A percentile compares a stretch with the other conserved stretches of the same genome.
These are phyloP conservation scores for Gymnopilus junonius DNA, from an alignment of 768 basidiomycete species.

Conservation along the genomic window DNA sequence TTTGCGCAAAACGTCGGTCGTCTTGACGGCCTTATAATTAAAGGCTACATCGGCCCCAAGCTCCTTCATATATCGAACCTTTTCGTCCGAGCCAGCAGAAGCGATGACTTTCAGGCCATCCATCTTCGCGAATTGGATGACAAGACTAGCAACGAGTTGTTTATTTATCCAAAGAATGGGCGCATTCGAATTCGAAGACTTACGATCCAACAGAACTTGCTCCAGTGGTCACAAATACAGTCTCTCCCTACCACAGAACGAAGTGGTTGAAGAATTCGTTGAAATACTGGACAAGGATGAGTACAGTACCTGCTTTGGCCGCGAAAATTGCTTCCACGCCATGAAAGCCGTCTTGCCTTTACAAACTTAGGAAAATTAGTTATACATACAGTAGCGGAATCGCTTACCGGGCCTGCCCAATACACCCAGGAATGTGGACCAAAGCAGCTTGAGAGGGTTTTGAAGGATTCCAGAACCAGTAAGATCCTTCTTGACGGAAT, in stretches of 20 bases:
- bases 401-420: conserved; percentile 58
- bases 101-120: conserved; percentile 71
- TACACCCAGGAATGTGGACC: conserved; percentile 52
- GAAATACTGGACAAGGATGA: neutral
- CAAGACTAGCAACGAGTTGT: conserved; percentile 32
- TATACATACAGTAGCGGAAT: neutral
- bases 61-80: conserved; percentile 61
- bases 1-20: conserved; percentile 51
- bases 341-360: conserved; percentile 43
- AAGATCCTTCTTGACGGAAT: conserved; percentile 33
- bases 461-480: conserved; percentile 31
- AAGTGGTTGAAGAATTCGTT: neutral
- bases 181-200: conserved; percentile 19
- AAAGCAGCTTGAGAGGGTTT: conserved; percentile 50
- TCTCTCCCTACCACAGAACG: conserved; percentile 37
- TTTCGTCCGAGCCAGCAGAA: conserved; percentile 72
- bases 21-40: conserved; percentile 71
- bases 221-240: conserved; percentile 44
- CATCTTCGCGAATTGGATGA: conserved; percentile 54
- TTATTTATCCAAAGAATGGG: neutral
- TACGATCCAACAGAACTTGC: conserved; percentile 66
- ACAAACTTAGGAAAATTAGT: neutral
- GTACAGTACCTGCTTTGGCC: conserved; percentile 42
- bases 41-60: conserved; percentile 71
- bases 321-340: conserved; percentile 45